Evolutionary conservation across 2,329 filamentous ascomycete species (phyloP).

Genomic region (Fusarium oligoseptatum): DNA sequence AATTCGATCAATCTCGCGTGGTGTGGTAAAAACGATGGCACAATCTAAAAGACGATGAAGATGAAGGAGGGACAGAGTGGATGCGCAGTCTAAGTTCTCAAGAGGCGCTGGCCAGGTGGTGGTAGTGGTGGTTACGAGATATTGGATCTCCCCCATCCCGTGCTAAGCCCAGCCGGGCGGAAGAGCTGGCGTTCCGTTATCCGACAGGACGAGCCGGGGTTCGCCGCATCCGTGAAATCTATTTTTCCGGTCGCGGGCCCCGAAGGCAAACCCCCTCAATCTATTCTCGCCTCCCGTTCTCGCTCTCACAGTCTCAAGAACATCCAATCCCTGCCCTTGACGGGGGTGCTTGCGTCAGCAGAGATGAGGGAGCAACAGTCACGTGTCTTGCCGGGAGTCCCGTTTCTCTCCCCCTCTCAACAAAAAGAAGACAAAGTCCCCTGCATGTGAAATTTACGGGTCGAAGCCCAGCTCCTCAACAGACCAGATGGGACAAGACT

Average conservation of each 20-base stretch:
- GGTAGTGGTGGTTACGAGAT: constrained; percentile 40
- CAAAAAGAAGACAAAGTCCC: constrained; percentile 29
- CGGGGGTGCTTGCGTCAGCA: constrained; percentile 35
- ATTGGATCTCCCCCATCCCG: constrained; percentile 3
- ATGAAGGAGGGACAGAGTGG: constrained; percentile 44
- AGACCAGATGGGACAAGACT: constrained; percentile 19
- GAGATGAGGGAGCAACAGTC: constrained; percentile 25
- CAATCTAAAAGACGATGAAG: constrained; percentile 19
- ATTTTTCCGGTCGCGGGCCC: constrained; percentile 15
- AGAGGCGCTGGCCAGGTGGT: constrained; percentile 39
- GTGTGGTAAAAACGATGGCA: constrained; percentile 6
- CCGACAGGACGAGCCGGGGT: constrained; percentile 25
- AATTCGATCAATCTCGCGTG: constrained; percentile 11
- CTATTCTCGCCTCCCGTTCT: neutral
- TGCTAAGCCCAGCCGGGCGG: constrained; percentile 33
- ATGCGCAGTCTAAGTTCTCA: constrained; percentile 44
- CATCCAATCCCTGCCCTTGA: constrained; percentile 29
- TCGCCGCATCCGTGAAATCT: constrained; percentile 27
- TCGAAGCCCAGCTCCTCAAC: constrained; percentile 27
- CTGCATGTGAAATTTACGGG: constrained; percentile 31
- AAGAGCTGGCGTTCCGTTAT: constrained; percentile 45
- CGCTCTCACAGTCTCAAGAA: neutral
- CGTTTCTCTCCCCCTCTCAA: constrained; percentile 27
- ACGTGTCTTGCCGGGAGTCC: constrained; percentile 35
- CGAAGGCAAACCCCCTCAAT: neutral